phyloP scores from a whole-genome alignment of 2,329 filamentous ascomycete species.

The Exserohilum rostratum region DNA sequence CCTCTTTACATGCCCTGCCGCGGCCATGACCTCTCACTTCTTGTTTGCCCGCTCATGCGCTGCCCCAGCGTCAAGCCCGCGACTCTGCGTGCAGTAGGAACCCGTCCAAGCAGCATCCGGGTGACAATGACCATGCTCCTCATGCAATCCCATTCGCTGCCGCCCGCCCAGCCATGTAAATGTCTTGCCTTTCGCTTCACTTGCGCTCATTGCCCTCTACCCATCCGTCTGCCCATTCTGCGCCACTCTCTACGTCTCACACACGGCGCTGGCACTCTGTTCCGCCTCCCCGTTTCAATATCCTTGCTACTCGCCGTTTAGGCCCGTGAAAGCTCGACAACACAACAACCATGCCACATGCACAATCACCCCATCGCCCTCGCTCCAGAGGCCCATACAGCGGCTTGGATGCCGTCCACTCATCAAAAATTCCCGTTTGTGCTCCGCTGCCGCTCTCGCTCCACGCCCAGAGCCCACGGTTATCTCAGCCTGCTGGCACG shows the following conservation, averaged over 20 bases:
- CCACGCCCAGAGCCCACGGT: constrained; percentile 19
- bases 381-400: constrained; percentile 28
- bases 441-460: constrained; percentile 22
- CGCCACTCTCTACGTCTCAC: constrained; percentile 39
- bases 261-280: constrained; percentile 35
- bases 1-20: not conserved
- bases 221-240: constrained; percentile 18
- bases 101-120: constrained; percentile 21
- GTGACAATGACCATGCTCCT: constrained; percentile 40
- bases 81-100: constrained; percentile 43
- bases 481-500: constrained; percentile 16
- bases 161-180: constrained; percentile 35
- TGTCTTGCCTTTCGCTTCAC: constrained; percentile 42
- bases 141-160: constrained; percentile 30
- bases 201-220: constrained; percentile 30
- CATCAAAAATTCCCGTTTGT: constrained; percentile 26
- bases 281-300: constrained; percentile 24
- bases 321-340: constrained; percentile 31
- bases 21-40: constrained; percentile 19
- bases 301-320: constrained; percentile 15
- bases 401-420: constrained; percentile 21
- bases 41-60: constrained; percentile 38
- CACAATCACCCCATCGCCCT: constrained; percentile 35
- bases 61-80: constrained; percentile 34
- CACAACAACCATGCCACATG: constrained; percentile 41